Conservation (phyloP, 2,329 filamentous ascomycete species). For the Xenoacremonium recifei region DNA sequence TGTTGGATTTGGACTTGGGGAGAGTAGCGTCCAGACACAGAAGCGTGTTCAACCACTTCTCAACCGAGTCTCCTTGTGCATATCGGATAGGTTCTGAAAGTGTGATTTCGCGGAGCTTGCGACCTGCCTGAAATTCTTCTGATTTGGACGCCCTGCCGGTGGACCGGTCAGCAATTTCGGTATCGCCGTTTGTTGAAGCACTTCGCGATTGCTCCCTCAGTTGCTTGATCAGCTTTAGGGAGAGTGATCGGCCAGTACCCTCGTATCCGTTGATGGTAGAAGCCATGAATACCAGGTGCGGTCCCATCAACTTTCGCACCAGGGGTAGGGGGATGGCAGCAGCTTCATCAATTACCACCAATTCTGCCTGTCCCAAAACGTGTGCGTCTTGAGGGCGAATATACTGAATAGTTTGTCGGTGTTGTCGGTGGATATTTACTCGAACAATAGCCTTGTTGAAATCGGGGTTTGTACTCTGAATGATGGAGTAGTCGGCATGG, state of each 20-base stretch:
- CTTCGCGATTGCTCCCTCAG: constrained; percentile 87
- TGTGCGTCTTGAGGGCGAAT: constrained; percentile 96
- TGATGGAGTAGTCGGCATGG: constrained; percentile 95
- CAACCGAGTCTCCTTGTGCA: constrained; percentile 82
- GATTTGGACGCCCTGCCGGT: constrained; percentile 72
- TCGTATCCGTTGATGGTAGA: constrained; percentile 99
- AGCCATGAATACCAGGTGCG: constrained; percentile 98
- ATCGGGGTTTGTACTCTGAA: constrained; percentile 96
- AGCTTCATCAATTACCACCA: constrained; percentile 95
- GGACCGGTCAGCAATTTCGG: constrained; percentile 72
- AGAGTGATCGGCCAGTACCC: constrained; percentile 91
- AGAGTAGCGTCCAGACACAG: constrained; percentile 92
- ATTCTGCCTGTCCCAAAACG: constrained; percentile 88
- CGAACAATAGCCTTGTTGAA: constrained; percentile 99
- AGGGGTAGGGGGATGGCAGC: constrained; percentile 93
- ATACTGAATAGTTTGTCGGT: constrained; percentile 97
- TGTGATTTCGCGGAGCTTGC: constrained; percentile 87
- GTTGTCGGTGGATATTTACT: constrained; percentile 91
- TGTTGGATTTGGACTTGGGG: constrained; percentile 69
- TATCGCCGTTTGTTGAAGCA: constrained; percentile 54
- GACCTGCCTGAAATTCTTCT: constrained; percentile 62
- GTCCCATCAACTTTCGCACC: constrained; percentile 91
- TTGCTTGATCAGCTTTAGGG: constrained; percentile 95
- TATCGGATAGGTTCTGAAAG: constrained; percentile 94
- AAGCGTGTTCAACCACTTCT: constrained; percentile 94